Conservation (phyloP, 768 basidiomycete genomes). For the Sutorius australiensis region DNA sequence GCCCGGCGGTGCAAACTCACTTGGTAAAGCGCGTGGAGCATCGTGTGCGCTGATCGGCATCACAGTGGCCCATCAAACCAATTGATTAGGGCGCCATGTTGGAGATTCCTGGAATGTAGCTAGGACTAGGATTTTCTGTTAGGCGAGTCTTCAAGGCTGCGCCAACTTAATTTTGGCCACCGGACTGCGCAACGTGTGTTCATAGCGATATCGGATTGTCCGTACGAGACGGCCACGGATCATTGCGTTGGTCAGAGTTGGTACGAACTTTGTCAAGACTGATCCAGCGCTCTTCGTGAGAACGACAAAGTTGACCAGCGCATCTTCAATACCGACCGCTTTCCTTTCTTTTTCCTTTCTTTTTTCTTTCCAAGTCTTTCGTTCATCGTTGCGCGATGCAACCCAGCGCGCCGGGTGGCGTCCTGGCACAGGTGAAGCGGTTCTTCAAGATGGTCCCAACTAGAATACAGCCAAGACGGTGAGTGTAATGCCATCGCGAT, state of each 20-base stretch:
- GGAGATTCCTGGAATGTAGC: too few species aligned
- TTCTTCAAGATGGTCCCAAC: constrained; percentile 17
- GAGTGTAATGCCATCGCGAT: background rate
- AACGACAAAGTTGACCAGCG: background rate
- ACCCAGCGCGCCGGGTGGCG: background rate
- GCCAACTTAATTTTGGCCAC: too few species aligned
- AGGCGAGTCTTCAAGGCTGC: too few species aligned
- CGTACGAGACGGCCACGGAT: too few species aligned
- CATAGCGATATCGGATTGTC: too few species aligned
- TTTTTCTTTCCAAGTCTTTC: background rate
- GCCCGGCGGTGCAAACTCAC: too few species aligned
- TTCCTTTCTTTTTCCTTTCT: background rate
- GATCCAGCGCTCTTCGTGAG: background rate
- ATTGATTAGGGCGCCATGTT: background rate
- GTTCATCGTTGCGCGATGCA: constrained; percentile 13
- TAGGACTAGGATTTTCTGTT: too few species aligned
- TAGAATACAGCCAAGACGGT: constrained; percentile 21
- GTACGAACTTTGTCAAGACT: background rate
- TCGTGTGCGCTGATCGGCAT: background rate
- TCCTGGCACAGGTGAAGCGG: constrained; percentile 19
- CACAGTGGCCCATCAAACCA: background rate
- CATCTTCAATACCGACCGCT: background rate
- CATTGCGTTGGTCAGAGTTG: too few species aligned
- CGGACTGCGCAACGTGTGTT: too few species aligned
- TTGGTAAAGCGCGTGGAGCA: background rate